phyloP scores from a whole-genome alignment of 1,139 yeast genomes.

The Eremothecium coryli region DNA sequence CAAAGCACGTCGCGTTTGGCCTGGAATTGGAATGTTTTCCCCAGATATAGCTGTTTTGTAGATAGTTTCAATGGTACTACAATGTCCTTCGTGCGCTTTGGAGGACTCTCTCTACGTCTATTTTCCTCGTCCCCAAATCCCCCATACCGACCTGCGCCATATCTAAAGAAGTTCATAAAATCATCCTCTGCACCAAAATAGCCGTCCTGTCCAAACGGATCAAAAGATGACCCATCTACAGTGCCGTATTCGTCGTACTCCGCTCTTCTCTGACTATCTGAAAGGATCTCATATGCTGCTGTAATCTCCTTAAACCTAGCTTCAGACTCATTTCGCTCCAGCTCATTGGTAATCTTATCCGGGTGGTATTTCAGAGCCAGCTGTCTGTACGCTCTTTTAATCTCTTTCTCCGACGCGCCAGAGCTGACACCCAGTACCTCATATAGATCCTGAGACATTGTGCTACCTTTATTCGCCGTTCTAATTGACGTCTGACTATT shows the following conservation, averaged over 20 bases:
- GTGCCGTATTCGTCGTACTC: conserved; percentile 53
- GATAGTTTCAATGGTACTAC: conserved; percentile 41
- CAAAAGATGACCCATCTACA: conserved; percentile 33
- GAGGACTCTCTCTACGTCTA: conserved; percentile 3
- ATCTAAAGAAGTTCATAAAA: conserved; percentile 57
- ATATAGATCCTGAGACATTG: conserved; percentile 37
- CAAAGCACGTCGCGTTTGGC: conserved; percentile 70
- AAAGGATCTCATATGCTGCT: conserved; percentile 67
- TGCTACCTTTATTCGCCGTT: background rate
- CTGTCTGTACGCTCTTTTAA: conserved; percentile 67
- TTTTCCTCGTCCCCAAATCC: conserved; percentile 12
- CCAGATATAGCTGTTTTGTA: conserved; percentile 64
- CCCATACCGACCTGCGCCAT: conserved; percentile 11
- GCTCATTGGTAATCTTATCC: conserved; percentile 61
- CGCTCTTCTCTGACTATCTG: conserved; percentile 50
- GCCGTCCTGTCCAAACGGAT: conserved; percentile 30
- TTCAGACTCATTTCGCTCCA: conserved; percentile 57
- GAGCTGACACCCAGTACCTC: conserved; percentile 58
- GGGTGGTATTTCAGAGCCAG: conserved; percentile 72
- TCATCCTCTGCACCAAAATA: conserved; percentile 52
- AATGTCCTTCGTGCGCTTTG: conserved; percentile 54
- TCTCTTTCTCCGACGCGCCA: conserved; percentile 55
- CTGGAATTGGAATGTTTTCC: conserved; percentile 69
- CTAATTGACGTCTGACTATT: no score
- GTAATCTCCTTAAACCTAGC: conserved; percentile 64